phyloP scores from a whole-genome alignment of 768 basidiomycete species.

The Amyloporia xantha region DNA sequence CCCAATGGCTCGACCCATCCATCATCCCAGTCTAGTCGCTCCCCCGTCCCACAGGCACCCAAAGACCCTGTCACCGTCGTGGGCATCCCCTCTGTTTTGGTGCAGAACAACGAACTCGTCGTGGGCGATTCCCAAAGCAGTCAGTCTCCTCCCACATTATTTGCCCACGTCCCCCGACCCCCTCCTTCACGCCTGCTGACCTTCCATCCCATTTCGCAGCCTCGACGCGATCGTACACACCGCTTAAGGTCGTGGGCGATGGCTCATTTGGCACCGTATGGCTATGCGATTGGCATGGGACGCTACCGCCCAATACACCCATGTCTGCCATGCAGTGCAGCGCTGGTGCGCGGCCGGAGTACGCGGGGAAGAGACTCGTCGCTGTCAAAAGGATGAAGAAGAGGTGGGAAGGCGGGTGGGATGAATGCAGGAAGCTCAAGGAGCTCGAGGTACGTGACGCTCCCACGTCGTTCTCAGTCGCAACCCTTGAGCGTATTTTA shows the following conservation, averaged over 20 bases:
- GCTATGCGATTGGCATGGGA: slow-evolving; percentile 98
- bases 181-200: slow-evolving; percentile 5
- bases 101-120: slow-evolving; percentile 60
- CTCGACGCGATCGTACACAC: slow-evolving; percentile 85
- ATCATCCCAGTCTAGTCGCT: slow-evolving; percentile 10
- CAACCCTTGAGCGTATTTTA: neutral
- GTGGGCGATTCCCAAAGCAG: slow-evolving; percentile 70
- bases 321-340: slow-evolving; percentile 95
- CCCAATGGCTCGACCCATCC: slow-evolving; percentile 13
- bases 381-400: slow-evolving; percentile 99
- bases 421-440: slow-evolving; percentile 90
- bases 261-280: slow-evolving; percentile 98
- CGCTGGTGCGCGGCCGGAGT: slow-evolving; percentile 87
- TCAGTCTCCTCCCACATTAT: slow-evolving; percentile 32
- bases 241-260: slow-evolving; percentile 94
- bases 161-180: slow-evolving; percentile 2
- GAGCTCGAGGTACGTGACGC: slow-evolving; percentile 77
- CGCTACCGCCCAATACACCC: slow-evolving; percentile 84
- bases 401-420: slow-evolving; percentile 97
- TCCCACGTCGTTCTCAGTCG: slow-evolving; percentile 10
- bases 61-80: slow-evolving; percentile 63
- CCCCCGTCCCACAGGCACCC: slow-evolving; percentile 18
- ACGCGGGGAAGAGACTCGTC: slow-evolving; percentile 89
- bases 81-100: slow-evolving; percentile 72
- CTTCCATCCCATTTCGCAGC: slow-evolving; percentile 33